Conservation (phyloP, 371 early-diverging fungal genomes). For the Mortierella sp. region DNA sequence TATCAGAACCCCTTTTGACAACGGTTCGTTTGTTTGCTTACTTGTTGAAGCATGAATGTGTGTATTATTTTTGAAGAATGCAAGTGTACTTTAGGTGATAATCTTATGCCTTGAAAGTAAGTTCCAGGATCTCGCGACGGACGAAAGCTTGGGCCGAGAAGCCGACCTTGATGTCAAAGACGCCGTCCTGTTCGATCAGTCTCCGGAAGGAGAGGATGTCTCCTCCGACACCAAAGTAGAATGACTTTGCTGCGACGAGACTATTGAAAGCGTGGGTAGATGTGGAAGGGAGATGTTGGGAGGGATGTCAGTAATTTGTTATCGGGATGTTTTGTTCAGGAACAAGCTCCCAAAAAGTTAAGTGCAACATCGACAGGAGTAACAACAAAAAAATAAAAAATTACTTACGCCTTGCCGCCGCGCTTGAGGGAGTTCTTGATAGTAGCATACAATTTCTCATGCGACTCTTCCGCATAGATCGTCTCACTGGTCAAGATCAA, state of each 20-base stretch:
- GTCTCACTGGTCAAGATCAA: conserved; percentile 95
- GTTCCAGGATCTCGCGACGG: conserved; percentile 81
- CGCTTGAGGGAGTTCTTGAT: conserved; percentile 75
- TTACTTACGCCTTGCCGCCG: conserved; percentile 78
- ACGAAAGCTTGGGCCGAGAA: conserved; percentile 74
- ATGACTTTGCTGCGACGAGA: conserved; percentile 92
- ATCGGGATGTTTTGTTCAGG: not conserved
- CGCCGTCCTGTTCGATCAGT: conserved; percentile 71
- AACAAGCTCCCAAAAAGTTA: not conserved
- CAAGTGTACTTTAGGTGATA: not conserved
- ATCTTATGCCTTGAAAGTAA: conserved; percentile 51
- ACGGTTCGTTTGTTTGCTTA: not conserved
- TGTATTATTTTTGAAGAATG: not conserved
- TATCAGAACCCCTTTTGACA: not conserved
- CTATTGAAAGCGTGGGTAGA: conserved; percentile 46
- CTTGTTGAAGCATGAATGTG: not conserved
- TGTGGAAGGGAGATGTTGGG: not conserved
- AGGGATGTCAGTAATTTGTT: not conserved
- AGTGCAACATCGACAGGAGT: not conserved
- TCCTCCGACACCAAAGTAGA: conserved; percentile 94
- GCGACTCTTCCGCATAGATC: conserved; percentile 84
- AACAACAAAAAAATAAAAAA: not conserved
- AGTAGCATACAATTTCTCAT: conserved; percentile 70
- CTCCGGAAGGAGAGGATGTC: conserved; percentile 80
- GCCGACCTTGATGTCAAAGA: conserved; percentile 70